A percentile compares a stretch with the other conserved stretches of the same genome.
phyloP scores from a whole-genome alignment of 2,329 filamentous ascomycete genomes.

The Aspergillus transmontanensis region DNA sequence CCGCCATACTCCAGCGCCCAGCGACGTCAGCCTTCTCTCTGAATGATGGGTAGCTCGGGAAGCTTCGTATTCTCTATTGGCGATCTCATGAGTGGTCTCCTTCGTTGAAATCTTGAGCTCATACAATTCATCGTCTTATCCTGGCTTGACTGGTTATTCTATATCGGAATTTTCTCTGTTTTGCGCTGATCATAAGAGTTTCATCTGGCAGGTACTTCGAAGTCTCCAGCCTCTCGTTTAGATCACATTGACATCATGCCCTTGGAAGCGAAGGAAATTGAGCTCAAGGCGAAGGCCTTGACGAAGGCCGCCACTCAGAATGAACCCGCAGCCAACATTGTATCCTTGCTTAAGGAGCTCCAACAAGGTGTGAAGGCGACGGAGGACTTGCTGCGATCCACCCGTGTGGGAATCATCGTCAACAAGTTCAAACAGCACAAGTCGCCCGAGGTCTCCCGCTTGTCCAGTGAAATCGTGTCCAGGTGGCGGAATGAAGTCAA shows the following conservation, averaged over 20 bases:
- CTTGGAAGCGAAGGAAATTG: slow-evolving; percentile 83
- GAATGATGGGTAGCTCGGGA: background rate
- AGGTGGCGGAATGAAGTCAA: slow-evolving; percentile 59
- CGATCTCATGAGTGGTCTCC: background rate
- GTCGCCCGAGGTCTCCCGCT: slow-evolving; percentile 68
- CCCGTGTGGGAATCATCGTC: slow-evolving; percentile 87
- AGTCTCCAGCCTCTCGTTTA: background rate
- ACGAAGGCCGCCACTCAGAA: slow-evolving; percentile 75
- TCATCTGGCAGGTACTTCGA: slow-evolving; percentile 5
- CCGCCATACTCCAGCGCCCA: background rate
- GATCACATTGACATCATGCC: slow-evolving; percentile 18
- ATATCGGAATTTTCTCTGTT: background rate
- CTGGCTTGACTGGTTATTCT: background rate
- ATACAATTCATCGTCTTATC: background rate
- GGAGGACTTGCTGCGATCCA: slow-evolving; percentile 86
- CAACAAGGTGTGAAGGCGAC: slow-evolving; percentile 80
- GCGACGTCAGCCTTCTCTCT: background rate
- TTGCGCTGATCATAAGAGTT: slow-evolving; percentile 5
- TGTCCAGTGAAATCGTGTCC: slow-evolving; percentile 79
- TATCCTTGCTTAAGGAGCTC: slow-evolving; percentile 74
- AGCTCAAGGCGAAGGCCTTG: slow-evolving; percentile 74
- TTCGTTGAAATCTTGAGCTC: background rate
- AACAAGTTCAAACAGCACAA: slow-evolving; percentile 84
- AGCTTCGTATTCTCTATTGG: background rate
- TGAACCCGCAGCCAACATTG: slow-evolving; percentile 71